A percentile compares a stretch with the other conserved stretches of the same genome.
These are phyloP conservation scores for Astrephomene gubernaculifera DNA, from an alignment of 139 green algal genomes.

Conservation along the genomic window DNA sequence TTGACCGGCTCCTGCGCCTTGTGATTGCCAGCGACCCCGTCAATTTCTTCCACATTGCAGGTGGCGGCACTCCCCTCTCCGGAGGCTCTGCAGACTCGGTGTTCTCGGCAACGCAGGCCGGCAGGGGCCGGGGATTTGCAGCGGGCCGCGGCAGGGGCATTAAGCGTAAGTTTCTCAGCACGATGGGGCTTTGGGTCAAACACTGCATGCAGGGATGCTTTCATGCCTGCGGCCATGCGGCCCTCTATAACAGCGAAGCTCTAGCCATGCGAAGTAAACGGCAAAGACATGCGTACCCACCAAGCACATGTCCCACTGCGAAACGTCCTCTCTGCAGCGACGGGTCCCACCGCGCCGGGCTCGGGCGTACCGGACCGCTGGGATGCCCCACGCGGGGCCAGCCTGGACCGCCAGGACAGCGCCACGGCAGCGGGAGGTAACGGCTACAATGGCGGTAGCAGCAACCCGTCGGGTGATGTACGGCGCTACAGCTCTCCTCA, in stretches of 20 bases:
- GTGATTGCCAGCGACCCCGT: no score
- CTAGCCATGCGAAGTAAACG: no score
- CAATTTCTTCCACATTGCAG: no score
- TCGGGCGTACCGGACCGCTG: constrained; percentile 20
- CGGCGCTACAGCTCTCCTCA: constrained; percentile 34
- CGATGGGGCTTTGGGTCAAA: no score
- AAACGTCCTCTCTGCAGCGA: not conserved
- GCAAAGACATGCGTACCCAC: no score
- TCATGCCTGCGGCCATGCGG: no score
- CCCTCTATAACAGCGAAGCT: no score
- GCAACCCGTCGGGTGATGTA: not conserved
- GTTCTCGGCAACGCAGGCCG: constrained; percentile 13
- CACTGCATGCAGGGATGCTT: no score
- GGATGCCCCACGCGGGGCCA: not conserved
- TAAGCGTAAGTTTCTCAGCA: constrained; percentile 24
- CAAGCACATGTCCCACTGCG: no score
- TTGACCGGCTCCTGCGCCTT: no score
- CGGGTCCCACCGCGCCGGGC: constrained; percentile 1
- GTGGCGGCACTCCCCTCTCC: not conserved
- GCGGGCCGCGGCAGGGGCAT: constrained; percentile 35
- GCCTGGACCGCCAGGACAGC: constrained; percentile 11
- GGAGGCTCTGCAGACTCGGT: not conserved
- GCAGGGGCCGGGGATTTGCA: constrained; percentile 30
- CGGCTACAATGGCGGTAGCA: not conserved
- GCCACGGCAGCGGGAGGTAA: not conserved